Evolutionary conservation across 176 grass and related monocot species (phyloP).

Genomic region (Raddia distichophylla): DNA sequence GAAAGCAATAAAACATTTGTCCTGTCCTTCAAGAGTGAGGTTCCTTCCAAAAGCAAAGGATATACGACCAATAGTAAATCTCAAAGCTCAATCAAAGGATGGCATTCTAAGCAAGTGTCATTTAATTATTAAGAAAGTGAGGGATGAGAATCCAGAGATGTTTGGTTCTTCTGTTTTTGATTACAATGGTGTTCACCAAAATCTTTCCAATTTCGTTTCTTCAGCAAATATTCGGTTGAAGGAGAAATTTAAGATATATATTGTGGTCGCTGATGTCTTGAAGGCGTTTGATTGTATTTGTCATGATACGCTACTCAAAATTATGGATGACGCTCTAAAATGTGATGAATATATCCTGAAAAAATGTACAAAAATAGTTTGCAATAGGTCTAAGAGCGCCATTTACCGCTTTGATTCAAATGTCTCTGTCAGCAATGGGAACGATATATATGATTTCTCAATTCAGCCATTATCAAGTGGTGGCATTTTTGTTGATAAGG

Average conservation of each 20-base stretch:
- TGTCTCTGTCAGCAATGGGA: slow-evolving; percentile 46
- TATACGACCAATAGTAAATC: slow-evolving; percentile 74
- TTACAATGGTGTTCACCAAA: slow-evolving; percentile 73
- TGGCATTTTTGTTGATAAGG: slow-evolving; percentile 84
- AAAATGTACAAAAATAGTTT: slow-evolving; percentile 59
- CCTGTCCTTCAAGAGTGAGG: slow-evolving; percentile 68
- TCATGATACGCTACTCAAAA: slow-evolving; percentile 69
- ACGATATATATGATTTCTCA: slow-evolving; percentile 39
- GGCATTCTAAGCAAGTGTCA: slow-evolving; percentile 50
- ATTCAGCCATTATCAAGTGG: slow-evolving; percentile 62
- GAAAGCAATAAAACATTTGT: slow-evolving; percentile 37
- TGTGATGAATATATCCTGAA: slow-evolving; percentile 62
- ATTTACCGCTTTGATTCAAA: slow-evolving; percentile 53
- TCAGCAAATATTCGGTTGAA: slow-evolving; percentile 48
- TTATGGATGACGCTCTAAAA: slow-evolving; percentile 58
- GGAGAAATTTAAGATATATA: slow-evolving; percentile 56
- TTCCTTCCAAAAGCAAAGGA: slow-evolving; percentile 77
- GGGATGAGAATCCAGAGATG: slow-evolving; percentile 67
- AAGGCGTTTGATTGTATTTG: slow-evolving; percentile 86
- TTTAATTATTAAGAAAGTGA: slow-evolving; percentile 63
- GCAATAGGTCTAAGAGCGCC: slow-evolving; percentile 43
- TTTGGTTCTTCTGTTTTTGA: slow-evolving; percentile 95
- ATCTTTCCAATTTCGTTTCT: slow-evolving; percentile 59
- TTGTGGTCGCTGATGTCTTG: slow-evolving; percentile 90
- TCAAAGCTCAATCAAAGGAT: slow-evolving; percentile 62